Conservation (phyloP, 768 basidiomycete genomes). For the Psilocybe azurescens region DNA sequence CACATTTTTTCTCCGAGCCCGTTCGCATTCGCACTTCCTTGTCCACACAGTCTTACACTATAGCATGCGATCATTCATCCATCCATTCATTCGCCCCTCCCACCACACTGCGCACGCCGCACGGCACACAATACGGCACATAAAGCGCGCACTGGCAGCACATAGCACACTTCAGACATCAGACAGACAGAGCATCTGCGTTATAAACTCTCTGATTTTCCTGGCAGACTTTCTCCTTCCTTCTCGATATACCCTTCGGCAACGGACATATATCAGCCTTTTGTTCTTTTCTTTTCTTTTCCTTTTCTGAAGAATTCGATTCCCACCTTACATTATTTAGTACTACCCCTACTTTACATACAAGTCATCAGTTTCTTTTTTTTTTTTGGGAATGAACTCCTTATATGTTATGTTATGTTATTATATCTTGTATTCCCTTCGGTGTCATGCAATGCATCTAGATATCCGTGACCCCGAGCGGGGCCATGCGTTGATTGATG, state of each 20-base stretch:
- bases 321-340: neutral
- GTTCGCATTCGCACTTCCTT: neutral
- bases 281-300: neutral
- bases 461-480: no score
- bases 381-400: slow-evolving; percentile 6
- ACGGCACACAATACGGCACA: no score
- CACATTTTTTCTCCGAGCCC: neutral
- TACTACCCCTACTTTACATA: neutral
- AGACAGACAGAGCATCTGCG: no score
- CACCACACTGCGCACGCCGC: neutral
- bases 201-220: no score
- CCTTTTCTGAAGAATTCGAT: neutral
- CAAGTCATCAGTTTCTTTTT: neutral
- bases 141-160: no score
- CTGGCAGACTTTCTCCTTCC: neutral
- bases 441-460: neutral
- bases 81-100: neutral
- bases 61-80: neutral
- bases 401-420: slow-evolving; percentile 12
- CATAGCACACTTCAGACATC: no score
- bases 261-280: neutral
- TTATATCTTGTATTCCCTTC: slow-evolving; percentile 10
- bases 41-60: neutral
- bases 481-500: no score
- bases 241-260: neutral